Conservation (phyloP, 805 yeast species). For the Kluyveromyces dobzhanskii region DNA sequence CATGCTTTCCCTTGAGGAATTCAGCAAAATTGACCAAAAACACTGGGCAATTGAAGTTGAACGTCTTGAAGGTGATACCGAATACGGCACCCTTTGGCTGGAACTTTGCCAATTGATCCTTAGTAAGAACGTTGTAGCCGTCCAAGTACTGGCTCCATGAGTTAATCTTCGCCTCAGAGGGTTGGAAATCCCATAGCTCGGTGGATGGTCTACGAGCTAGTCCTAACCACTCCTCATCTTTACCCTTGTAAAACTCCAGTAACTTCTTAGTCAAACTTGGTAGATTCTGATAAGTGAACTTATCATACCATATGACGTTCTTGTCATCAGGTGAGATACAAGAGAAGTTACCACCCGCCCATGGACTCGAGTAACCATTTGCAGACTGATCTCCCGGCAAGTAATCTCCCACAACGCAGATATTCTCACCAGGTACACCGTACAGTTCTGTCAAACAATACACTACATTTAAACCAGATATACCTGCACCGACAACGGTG, state of each 20-base stretch:
- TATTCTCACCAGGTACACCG: conserved; percentile 32
- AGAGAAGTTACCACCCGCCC: conserved; percentile 65
- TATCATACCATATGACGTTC: conserved; percentile 44
- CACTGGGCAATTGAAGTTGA: conserved; percentile 67
- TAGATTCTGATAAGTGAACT: conserved; percentile 46
- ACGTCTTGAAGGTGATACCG: conserved; percentile 49
- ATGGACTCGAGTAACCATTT: conserved; percentile 62
- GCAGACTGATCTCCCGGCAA: conserved; percentile 74
- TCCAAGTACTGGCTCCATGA: conserved; percentile 43
- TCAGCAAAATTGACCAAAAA: conserved; percentile 42
- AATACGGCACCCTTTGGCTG: conserved; percentile 43
- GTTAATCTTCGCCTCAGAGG: conserved; percentile 38
- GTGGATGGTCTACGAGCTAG: conserved; percentile 46
- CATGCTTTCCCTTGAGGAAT: conserved; percentile 34
- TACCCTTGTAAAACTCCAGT: conserved; percentile 37
- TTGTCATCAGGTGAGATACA: conserved; percentile 52
- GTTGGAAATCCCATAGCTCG: conserved; percentile 49
- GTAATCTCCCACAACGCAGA: conserved; percentile 55
- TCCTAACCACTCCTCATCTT: conserved; percentile 34
- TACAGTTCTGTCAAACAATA: conserved; percentile 38
- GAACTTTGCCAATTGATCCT: conserved; percentile 25
- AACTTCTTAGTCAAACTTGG: conserved; percentile 34
- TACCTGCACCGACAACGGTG: conserved; percentile 46
- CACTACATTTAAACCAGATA: conserved; percentile 58
- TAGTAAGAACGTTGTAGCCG: conserved; percentile 35